Evolutionary conservation across 306 rosid species (phyloP), one percentile per base, ranked within the genome.

Genomic region (Acacia confusa): DNA sequence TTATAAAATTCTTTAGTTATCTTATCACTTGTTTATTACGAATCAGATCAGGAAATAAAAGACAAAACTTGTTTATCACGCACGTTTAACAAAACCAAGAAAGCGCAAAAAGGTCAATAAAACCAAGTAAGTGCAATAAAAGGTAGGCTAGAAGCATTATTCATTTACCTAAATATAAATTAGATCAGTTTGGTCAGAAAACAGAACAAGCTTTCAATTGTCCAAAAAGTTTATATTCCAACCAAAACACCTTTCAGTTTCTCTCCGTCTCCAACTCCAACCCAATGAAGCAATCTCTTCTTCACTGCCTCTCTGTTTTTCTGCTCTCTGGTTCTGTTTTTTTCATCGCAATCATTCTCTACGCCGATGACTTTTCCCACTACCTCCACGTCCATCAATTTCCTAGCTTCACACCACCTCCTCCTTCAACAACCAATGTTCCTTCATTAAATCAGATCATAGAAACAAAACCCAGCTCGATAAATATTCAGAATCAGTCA

Each of bases 321-420:
- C 67, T 95, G 1, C 70, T 92, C 61, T 93, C 92, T 60, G 87
- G 87, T 19, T 84, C 82, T 64, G 98, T 91, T 47, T 71, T 95
- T 53, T 85, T 91, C 81, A 70, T 92, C 25, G 99, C 94, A 24
- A 61, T 89, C 81, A 83, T 89, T 0, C 81, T 92, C 41, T 84
- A 73, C 57, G 73, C 88, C 68, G 70, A 69, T 44, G 85, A 80
- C 6, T 81, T 84, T 68, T 76, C 88, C 57, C 22, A 85, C 83
- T 76, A 65, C 25, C 65, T 90, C 48, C 84, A 84, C 74, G 12
- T 80, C 84, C 86, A 60, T 22, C 83, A 85, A 32, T 70, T 19
- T 28, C 74, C 50, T 20, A 15, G 3, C n/a, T 73, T 68, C 69
- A 7, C 61, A 7, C 41, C 77, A 48, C 58, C 72, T 52, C 22